These are phyloP conservation scores for Geotrichum fermentans DNA, from an alignment of 1,139 yeast genomes.

Conservation along the genomic window DNA sequence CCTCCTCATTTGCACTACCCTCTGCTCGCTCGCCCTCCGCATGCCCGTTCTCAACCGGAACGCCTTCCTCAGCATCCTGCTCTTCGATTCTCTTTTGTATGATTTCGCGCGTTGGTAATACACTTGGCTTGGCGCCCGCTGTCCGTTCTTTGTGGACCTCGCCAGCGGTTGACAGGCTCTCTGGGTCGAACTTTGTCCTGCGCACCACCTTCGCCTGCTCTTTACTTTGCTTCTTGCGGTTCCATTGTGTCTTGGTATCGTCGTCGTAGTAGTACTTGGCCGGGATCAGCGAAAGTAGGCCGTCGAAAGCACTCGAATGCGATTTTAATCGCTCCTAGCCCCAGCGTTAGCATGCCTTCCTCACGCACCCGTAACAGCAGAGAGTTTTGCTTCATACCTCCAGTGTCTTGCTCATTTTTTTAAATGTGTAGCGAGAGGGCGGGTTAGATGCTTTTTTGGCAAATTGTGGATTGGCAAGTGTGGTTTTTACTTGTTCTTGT, in stretches of 20 bases:
- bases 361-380: conserved; percentile 1
- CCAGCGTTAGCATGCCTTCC: not conserved
- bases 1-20: conserved; percentile 1
- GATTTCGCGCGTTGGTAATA: conserved; percentile 14
- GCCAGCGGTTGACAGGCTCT: conserved; percentile 58
- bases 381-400: conserved; percentile 24
- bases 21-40: conserved; percentile 16
- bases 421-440: no score
- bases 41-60: not conserved
- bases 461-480: no score
- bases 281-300: conserved; percentile 83
- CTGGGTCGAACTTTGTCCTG: conserved; percentile 73
- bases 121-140: conserved; percentile 21
- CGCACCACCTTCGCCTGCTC: conserved; percentile 59
- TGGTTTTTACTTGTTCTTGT: no score
- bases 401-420: conserved; percentile 29
- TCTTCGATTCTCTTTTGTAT: conserved; percentile 9
- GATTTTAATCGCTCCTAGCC: conserved; percentile 70
- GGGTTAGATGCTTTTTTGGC: no score
- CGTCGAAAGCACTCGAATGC: conserved; percentile 86
- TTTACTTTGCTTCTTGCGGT: conserved; percentile 63
- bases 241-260: conserved; percentile 81
- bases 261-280: conserved; percentile 45
- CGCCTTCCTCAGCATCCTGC: not conserved
- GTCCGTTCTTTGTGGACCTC: conserved; percentile 46